phyloP scores from a whole-genome alignment of 352 stramenopile species.

The Blastocystis sp. region DNA sequence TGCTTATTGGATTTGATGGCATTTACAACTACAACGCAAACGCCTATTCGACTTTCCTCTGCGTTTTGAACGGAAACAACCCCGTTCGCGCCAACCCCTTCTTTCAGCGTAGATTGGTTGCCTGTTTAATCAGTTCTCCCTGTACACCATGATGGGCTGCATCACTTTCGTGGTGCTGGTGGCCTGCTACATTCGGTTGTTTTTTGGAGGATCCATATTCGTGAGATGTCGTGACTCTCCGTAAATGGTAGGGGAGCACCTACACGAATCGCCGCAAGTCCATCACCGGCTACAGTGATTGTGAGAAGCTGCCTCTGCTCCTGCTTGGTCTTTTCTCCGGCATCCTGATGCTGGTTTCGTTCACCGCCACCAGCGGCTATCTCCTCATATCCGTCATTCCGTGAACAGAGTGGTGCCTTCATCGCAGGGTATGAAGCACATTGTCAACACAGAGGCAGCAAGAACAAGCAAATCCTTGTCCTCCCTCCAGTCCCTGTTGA shows the following conservation, averaged over 20 bases:
- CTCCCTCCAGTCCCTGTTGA: too few relatives aligned
- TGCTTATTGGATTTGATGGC: not conserved
- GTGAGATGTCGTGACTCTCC: not conserved
- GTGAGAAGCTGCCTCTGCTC: not conserved
- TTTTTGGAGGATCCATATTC: not conserved
- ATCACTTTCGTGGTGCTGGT: not conserved
- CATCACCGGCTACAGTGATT: not conserved
- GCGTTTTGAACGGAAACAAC: not conserved
- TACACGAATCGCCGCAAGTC: not conserved
- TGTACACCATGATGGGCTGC: not conserved
- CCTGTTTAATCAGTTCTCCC: not conserved
- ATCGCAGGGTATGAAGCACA: too few relatives aligned
- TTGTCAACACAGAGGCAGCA: too few relatives aligned
- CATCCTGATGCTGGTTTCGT: not conserved
- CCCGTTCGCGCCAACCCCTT: not conserved
- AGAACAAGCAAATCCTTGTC: too few relatives aligned
- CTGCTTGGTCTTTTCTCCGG: not conserved
- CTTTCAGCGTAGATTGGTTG: not conserved
- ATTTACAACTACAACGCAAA: not conserved
- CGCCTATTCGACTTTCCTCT: not conserved
- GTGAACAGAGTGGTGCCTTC: not conserved
- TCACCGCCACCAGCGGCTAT: not conserved
- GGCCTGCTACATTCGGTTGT: not conserved
- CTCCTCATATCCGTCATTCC: not conserved
- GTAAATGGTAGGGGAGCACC: not conserved